phyloP scores from a whole-genome alignment of 1,284 basidiomycete species.

The Melampsora americana region DNA sequence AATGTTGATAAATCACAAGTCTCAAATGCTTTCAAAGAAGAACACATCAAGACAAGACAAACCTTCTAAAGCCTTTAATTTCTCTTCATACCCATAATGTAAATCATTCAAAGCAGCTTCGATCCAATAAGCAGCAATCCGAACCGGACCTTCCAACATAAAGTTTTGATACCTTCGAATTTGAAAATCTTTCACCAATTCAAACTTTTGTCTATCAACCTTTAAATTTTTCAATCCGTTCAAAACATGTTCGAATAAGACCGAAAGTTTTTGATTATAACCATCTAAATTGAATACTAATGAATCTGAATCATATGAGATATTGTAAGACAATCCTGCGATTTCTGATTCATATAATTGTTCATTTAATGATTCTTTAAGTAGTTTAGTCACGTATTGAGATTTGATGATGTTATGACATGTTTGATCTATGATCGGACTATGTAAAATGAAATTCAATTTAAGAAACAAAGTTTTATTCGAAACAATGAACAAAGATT shows the following conservation, averaged over 20 bases:
- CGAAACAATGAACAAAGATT: not conserved
- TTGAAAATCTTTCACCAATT: conserved; percentile 80
- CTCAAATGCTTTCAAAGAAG: not conserved
- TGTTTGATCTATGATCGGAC: conserved; percentile 54
- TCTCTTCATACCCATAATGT: conserved; percentile 36
- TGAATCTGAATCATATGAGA: conserved; percentile 67
- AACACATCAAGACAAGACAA: not conserved
- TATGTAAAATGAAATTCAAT: too few species aligned
- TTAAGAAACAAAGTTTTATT: not conserved
- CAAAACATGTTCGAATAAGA: conserved; percentile 73
- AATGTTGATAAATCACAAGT: not conserved
- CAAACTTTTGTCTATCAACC: conserved; percentile 70
- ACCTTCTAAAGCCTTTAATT: conserved; percentile 18
- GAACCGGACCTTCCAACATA: conserved; percentile 25
- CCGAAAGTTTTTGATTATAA: conserved; percentile 89
- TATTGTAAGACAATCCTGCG: conserved; percentile 77
- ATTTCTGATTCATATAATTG: conserved; percentile 90
- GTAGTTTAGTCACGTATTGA: conserved; percentile 76
- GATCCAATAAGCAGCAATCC: conserved; percentile 35
- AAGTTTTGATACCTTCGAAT: conserved; percentile 29
- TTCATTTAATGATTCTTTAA: conserved; percentile 83
- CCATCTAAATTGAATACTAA: conserved; percentile 72
- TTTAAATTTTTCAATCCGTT: conserved; percentile 68
- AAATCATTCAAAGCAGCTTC: conserved; percentile 15
- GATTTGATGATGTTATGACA: conserved; percentile 55